Evolutionary conservation across 139 green algal species (phyloP).

Genomic region (Tetradesmus lagerheimii): DNA sequence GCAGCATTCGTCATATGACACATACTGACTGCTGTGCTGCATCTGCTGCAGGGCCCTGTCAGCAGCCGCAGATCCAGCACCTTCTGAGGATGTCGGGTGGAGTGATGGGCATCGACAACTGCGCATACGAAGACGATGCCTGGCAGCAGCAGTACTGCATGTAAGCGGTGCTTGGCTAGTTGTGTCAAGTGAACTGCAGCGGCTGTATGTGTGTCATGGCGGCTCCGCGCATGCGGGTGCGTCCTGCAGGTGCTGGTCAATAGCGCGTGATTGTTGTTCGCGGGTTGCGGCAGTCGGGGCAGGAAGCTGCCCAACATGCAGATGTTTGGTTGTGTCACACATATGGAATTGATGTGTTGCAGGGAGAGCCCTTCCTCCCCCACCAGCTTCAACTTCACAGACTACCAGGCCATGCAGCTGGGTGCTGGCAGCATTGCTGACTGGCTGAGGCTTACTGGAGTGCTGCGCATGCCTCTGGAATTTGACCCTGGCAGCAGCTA

Average conservation of each 20-base stretch:
- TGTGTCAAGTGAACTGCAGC: too few species aligned
- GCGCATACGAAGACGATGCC: neutral
- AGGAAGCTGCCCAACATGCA: too few species aligned
- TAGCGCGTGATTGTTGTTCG: neutral
- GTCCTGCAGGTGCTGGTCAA: neutral
- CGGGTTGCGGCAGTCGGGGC: neutral
- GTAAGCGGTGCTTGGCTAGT: neutral
- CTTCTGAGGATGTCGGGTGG: conserved; percentile 27
- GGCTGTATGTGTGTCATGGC: neutral
- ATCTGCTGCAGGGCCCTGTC: conserved; percentile 9
- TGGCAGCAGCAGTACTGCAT: conserved; percentile 41
- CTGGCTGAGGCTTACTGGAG: neutral
- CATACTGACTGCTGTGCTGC: too few species aligned
- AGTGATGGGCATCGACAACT: conserved; percentile 17
- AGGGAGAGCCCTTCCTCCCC: neutral
- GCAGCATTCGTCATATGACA: too few species aligned
- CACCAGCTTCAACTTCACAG: neutral
- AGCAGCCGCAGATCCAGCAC: conserved; percentile 21
- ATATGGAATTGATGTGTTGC: too few species aligned
- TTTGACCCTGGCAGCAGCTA: conserved; percentile 3
- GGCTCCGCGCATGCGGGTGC: neutral
- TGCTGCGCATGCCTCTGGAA: conserved; percentile 7
- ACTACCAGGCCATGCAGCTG: neutral
- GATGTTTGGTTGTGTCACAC: too few species aligned
- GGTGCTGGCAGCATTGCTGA: conserved; percentile 21